Evolutionary conservation across 2,329 filamentous ascomycete species (phyloP).

Genomic region (Elsinoe necatrix): DNA sequence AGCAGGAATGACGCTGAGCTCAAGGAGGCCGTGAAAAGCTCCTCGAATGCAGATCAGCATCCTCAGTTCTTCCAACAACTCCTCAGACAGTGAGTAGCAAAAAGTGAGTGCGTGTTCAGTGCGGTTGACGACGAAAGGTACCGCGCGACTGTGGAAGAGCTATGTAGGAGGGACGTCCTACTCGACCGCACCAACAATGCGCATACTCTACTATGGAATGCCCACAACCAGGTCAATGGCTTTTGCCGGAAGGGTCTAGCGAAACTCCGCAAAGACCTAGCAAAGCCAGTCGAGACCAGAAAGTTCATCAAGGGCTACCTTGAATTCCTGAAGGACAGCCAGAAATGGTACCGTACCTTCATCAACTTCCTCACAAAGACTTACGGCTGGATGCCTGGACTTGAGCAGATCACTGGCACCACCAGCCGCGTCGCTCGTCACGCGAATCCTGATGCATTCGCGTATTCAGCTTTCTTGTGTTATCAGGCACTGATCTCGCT

Average conservation of each 20-base stretch:
- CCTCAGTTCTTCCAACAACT: not conserved
- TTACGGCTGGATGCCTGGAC: conserved; percentile 49
- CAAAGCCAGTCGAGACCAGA: conserved; percentile 55
- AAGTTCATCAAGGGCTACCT: conserved; percentile 76
- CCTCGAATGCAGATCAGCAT: conserved; percentile 1
- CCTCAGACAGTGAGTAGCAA: conserved; percentile 11
- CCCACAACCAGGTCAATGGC: conserved; percentile 66
- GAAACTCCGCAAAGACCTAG: conserved; percentile 46
- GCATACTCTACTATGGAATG: conserved; percentile 68
- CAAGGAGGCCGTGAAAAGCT: conserved; percentile 15
- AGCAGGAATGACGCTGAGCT: conserved; percentile 19
- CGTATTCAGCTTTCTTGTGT: conserved; percentile 39
- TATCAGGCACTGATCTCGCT: conserved; percentile 77
- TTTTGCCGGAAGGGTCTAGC: conserved; percentile 12
- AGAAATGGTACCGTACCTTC: conserved; percentile 80
- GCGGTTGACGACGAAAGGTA: conserved; percentile 32
- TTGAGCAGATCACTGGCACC: conserved; percentile 46
- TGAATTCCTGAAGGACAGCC: conserved; percentile 76
- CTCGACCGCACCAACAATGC: conserved; percentile 55
- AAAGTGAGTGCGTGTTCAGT: not conserved
- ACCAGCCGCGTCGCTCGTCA: conserved; percentile 14
- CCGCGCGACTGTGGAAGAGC: conserved; percentile 61
- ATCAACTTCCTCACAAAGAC: conserved; percentile 64
- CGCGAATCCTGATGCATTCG: not conserved
- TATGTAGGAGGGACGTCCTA: conserved; percentile 64